Percentiles rank a stretch among this genome's conserved stretches.
These are phyloP conservation scores for Debaryomyces fabryi DNA, from an alignment of 1,139 yeast species.

Conservation along the genomic window DNA sequence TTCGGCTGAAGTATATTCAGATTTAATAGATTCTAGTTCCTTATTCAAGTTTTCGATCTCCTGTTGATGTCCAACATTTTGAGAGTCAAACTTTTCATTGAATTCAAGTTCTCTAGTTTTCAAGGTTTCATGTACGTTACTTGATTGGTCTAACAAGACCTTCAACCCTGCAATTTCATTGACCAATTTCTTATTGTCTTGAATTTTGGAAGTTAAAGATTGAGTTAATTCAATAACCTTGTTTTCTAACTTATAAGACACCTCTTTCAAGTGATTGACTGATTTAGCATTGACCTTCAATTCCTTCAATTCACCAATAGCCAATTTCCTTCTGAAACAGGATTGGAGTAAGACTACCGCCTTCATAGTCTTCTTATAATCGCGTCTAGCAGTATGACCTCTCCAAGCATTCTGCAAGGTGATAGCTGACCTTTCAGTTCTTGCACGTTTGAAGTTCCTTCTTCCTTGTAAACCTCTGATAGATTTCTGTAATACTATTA, in stretches of 20 bases:
- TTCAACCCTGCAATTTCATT: conserved; percentile 62
- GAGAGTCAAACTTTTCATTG: conserved; percentile 47
- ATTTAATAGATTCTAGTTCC: conserved; percentile 58
- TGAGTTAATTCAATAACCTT: conserved; percentile 95
- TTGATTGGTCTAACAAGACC: conserved; percentile 57
- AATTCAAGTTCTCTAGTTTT: conserved; percentile 60
- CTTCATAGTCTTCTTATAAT: conserved; percentile 42
- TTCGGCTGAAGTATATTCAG: conserved; percentile 64
- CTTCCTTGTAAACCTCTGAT: conserved; percentile 70
- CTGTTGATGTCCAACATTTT: conserved; percentile 50
- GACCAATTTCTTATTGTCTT: conserved; percentile 75
- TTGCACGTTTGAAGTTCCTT: conserved; percentile 45
- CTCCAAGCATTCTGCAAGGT: conserved; percentile 71
- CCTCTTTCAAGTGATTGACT: conserved; percentile 86
- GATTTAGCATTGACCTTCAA: conserved; percentile 87
- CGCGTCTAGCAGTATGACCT: conserved; percentile 54
- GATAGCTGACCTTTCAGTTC: conserved; percentile 65
- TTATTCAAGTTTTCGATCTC: conserved; percentile 57
- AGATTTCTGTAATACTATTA: conserved; percentile 65
- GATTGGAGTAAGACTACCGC: conserved; percentile 77
- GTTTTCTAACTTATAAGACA: conserved; percentile 89
- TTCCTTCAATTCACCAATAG: conserved; percentile 62
- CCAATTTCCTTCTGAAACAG: conserved; percentile 73
- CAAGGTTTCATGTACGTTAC: conserved; percentile 57
- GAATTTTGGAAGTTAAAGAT: conserved; percentile 71